Base-by-base conservation (phyloP, 805 yeast genomes). In the Spathaspora sp. region DNA sequence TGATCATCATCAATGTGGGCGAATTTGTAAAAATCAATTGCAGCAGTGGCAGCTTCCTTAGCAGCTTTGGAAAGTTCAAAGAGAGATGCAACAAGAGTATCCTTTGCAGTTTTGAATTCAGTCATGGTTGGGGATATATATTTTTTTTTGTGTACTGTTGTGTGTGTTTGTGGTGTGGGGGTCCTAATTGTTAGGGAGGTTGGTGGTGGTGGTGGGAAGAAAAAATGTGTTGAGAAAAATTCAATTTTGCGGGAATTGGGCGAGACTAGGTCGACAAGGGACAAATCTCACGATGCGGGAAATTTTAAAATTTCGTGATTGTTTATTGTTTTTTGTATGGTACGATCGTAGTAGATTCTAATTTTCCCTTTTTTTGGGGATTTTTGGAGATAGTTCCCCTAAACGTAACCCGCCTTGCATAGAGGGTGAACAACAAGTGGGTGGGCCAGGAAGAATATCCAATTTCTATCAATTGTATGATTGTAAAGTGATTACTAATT, bases 21-120 rank as follows among this genome's bases (percentile, higher is more conserved):
- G 31, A 79, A 73, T 62, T 86, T 83, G 76, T 85, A 85, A 70
- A 87, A 87, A 62, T 85, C 85, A 53, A 89, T 81, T 32, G 92
- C 82, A 20, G 96, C 93, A 31, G 83, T 70, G 28, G 96, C 89
- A 49, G 93, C 89, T 52, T 87, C 92, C 56, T 80, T 82, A 38
- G 97, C 93, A n/a, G 96, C 90, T 63, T 85, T 89, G 44, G 94
- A 83, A 50, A 91, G 80, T 64, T 87, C 92, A 61, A 85, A 87
- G 54, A 91, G 78, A 1, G 96, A 82, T 42, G 94, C 80, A 52
- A 91, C 91, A 16, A 66, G 54, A 12, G 68, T 58, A 50, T 66
- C 69, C 57, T 64, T 65, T 12, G 63, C 54, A 44, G 23, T 47
- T 45, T 60, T 58, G 23, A 57, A 47, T n/a, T 56, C 63, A 35